These are phyloP conservation scores for Boehmeria nivea DNA, from an alignment of 306 rosid species.

Conservation along the genomic window DNA sequence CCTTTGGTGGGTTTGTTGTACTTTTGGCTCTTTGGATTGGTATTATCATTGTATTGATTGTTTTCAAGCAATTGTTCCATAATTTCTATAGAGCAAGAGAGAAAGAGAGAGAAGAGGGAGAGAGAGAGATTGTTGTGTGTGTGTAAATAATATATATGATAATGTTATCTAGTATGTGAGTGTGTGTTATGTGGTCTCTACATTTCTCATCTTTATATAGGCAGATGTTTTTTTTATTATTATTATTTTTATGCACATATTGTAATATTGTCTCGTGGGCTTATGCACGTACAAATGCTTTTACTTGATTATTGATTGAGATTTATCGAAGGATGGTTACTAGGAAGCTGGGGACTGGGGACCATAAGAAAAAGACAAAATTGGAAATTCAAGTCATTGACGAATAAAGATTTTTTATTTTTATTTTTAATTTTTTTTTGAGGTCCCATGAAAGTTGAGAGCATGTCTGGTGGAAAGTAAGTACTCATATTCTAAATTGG, in stretches of 20 bases:
- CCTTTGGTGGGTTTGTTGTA: conserved; percentile 13
- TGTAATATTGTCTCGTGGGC: not conserved
- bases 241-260: not conserved
- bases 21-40: not conserved
- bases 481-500: conserved; percentile 1
- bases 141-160: too few relatives aligned
- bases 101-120: conserved; percentile 5
- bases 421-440: too few relatives aligned
- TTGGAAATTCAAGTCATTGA: conserved; percentile 8
- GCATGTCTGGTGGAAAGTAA: not conserved
- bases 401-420: not conserved
- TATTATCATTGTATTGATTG: not conserved
- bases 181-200: not conserved
- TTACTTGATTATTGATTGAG: not conserved
- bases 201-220: not conserved
- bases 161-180: not conserved
- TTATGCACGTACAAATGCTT: not conserved
- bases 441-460: not conserved
- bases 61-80: conserved; percentile 18
- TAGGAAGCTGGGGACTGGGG: not conserved
- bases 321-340: not conserved
- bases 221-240: not conserved
- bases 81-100: not conserved
- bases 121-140: not conserved
- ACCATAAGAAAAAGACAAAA: conserved; percentile 3